These are phyloP conservation scores for Plasmodium chabaudi DNA, from an alignment of 169 alveolate genomes.

Conservation along the genomic window DNA sequence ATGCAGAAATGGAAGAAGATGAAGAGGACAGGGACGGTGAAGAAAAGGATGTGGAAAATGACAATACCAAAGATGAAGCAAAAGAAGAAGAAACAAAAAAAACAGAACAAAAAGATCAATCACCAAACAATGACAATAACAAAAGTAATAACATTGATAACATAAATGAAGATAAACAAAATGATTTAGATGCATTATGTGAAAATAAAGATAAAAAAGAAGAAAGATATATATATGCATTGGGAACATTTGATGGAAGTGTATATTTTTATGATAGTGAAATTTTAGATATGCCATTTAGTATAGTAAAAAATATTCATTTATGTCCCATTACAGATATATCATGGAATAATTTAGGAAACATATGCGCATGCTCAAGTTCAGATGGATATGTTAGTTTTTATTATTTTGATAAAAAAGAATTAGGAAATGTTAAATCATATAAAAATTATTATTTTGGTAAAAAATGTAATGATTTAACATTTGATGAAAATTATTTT, in stretches of 20 bases:
- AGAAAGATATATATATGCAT: slow-evolving; percentile 87
- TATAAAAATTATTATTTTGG: slow-evolving; percentile 68
- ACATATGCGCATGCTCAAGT: slow-evolving; percentile 92
- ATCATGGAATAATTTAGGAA: slow-evolving; percentile 94
- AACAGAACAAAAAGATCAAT: background rate
- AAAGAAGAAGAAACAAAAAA: slow-evolving; percentile 24
- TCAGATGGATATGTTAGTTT: slow-evolving; percentile 95
- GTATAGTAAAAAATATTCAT: slow-evolving; percentile 93
- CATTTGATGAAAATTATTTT: slow-evolving; percentile 64
- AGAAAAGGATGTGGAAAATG: slow-evolving; percentile 13
- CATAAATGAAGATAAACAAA: slow-evolving; percentile 39
- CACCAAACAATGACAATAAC: slow-evolving; percentile 46
- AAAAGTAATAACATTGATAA: background rate
- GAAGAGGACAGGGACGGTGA: slow-evolving; percentile 38
- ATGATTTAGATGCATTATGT: slow-evolving; percentile 67
- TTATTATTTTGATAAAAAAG: slow-evolving; percentile 88
- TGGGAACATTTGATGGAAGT: slow-evolving; percentile 91
- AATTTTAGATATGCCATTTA: slow-evolving; percentile 89
- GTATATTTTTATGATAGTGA: slow-evolving; percentile 90
- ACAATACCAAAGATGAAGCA: slow-evolving; percentile 16
- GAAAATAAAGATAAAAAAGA: slow-evolving; percentile 84
- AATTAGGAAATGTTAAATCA: slow-evolving; percentile 85
- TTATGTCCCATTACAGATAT: slow-evolving; percentile 94
- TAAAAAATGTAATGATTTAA: slow-evolving; percentile 71
- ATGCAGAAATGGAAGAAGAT: slow-evolving; percentile 20